Evolutionary conservation across 2,329 filamentous ascomycete genomes (phyloP).

Genomic region (Colletotrichum cereale): DNA sequence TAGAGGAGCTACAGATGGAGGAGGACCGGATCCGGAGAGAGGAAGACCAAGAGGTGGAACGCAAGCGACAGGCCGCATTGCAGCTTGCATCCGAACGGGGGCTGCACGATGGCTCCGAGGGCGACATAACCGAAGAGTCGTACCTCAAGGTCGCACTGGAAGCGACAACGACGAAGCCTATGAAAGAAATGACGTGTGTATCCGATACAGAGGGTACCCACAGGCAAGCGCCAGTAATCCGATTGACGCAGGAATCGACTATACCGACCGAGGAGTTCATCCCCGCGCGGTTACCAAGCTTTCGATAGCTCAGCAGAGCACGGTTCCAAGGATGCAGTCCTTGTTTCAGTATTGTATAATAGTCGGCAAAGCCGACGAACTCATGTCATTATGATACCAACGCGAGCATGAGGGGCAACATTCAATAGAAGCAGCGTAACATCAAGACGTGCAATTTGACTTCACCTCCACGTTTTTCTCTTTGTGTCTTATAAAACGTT

Average conservation of each 20-base stretch:
- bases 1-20: constrained; percentile 66
- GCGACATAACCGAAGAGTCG: constrained; percentile 49
- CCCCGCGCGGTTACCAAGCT: constrained; percentile 69
- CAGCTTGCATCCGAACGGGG: constrained; percentile 65
- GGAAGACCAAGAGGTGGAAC: constrained; percentile 66
- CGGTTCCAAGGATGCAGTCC: constrained; percentile 3
- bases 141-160: constrained; percentile 47
- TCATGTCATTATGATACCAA: constrained; percentile 41
- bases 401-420: constrained; percentile 24
- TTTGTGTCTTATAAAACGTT: neutral
- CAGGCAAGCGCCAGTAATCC: constrained; percentile 26
- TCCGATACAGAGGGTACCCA: constrained; percentile 6
- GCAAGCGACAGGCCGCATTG: constrained; percentile 64
- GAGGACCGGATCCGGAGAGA: constrained; percentile 64
- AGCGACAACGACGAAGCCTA: constrained; percentile 32
- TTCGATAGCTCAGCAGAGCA: constrained; percentile 53
- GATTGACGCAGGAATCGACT: constrained; percentile 16
- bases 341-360: constrained; percentile 30
- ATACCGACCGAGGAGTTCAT: constrained; percentile 58
- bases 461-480: neutral
- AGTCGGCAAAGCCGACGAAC: constrained; percentile 23
- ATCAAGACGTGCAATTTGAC: neutral
- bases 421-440: constrained; percentile 30
- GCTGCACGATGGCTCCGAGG: constrained; percentile 52
- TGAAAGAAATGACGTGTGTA: neutral